These are phyloP conservation scores for Gigaspora rosea DNA, from an alignment of 192 early-diverging fungal species.

Conservation along the genomic window DNA sequence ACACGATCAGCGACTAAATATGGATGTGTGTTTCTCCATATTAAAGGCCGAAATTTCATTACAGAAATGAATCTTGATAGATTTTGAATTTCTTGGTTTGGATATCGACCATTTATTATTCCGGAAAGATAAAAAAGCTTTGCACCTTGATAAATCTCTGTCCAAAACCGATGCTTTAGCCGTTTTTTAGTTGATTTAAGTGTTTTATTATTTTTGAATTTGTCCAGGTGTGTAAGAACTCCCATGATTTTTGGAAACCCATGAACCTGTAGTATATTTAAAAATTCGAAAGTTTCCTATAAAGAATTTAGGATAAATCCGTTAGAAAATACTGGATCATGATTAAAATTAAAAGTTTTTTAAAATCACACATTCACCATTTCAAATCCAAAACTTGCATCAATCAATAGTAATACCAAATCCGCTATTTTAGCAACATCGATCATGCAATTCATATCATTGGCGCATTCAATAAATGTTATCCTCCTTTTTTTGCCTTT, in stretches of 20 bases:
- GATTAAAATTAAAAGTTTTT: constrained; percentile 3
- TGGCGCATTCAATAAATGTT: constrained; percentile 96
- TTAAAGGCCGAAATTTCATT: constrained; percentile 95
- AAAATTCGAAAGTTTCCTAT: constrained; percentile 97
- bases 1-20: constrained; percentile 96
- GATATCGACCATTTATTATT: constrained; percentile 90
- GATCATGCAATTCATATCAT: constrained; percentile 97
- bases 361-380: constrained; percentile 60
- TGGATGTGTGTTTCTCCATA: constrained; percentile 98
- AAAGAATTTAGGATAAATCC: background rate
- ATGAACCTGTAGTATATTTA: constrained; percentile 95
- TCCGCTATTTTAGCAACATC: constrained; percentile 98
- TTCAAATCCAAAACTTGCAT: constrained; percentile 98
- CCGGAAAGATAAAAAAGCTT: constrained; percentile 99
- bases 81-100: constrained; percentile 93
- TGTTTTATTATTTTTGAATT: constrained; percentile 92
- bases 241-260: constrained; percentile 99
- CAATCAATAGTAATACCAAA: constrained; percentile 90
- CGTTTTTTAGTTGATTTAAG: constrained; percentile 87
- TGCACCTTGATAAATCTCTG: constrained; percentile 99
- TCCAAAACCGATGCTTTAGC: constrained; percentile 99
- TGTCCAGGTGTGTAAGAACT: constrained; percentile 94
- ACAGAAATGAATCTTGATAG: constrained; percentile 97
- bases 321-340: background rate
- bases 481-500: constrained; percentile 86